These are phyloP conservation scores for Trichoderma atrobrunneum DNA, from an alignment of 2,329 filamentous ascomycete species.

Conservation along the genomic window DNA sequence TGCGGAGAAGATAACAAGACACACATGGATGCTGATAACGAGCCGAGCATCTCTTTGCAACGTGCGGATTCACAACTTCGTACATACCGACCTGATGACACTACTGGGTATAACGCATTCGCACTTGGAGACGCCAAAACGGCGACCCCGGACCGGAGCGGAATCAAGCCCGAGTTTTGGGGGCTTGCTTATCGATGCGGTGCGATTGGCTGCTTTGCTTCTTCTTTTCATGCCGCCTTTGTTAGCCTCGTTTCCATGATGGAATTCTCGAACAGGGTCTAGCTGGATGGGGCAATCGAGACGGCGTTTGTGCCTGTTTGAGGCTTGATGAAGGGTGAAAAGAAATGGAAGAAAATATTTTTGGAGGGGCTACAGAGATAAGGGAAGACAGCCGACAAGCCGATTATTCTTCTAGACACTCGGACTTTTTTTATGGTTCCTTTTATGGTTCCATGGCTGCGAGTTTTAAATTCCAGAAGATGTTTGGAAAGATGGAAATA, in stretches of 20 bases:
- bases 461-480: neutral
- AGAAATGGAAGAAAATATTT: neutral
- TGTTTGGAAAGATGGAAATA: neutral
- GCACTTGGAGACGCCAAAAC: neutral
- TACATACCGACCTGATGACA: neutral
- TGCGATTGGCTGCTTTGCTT: neutral
- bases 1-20: neutral
- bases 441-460: neutral
- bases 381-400: neutral
- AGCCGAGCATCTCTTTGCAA: neutral
- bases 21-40: conserved; percentile 8
- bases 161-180: neutral
- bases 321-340: neutral
- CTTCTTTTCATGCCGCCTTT: neutral
- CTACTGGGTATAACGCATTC: neutral
- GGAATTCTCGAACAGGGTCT: neutral
- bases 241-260: neutral
- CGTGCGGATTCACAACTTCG: neutral
- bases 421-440: neutral
- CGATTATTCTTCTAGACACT: neutral
- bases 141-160: conserved; percentile 8
- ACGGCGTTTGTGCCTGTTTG: neutral
- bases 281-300: neutral
- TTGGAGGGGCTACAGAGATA: neutral
- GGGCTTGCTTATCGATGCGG: conserved; percentile 2